Evolutionary conservation across 306 rosid species (phyloP), one percentile per base, ranked within the genome.

Genomic region (Gastrolobium villosum): DNA sequence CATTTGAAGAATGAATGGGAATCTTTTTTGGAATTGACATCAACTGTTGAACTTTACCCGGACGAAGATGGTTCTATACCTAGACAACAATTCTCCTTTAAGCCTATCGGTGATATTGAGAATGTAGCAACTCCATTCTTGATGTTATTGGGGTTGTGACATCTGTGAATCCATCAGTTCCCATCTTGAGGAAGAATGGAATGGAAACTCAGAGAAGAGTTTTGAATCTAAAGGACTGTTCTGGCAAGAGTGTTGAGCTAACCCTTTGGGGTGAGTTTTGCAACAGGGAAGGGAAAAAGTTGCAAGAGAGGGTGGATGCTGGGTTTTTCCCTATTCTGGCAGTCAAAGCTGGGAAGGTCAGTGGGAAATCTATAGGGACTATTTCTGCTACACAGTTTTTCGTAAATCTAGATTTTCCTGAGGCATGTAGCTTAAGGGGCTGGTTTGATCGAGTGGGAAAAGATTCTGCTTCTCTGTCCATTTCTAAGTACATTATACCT

Each of bases 191-290:
- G 73, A 93, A 93, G 88, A 93, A 90, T 68, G 94, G 96, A 45
- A 90, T 86, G 91, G 96, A 93, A 86, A 93, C 93, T 52, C 93
- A 84, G 70, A 86, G 92, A 87, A 87, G 96, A 80, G 72, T 79
- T 83, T 73, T 91, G 82, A 85, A 82, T 79, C 80, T 93, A 32
- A 89, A 89, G 81, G 98, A 93, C 74, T 30, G 82, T 76, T 88
- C 94, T 20, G 93, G 90, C 20, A 89, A 68, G 76, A 90, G 89
- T 59, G 81, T 93, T 65, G 94, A 93, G 85, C 75, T 90, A 28
- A 90, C 94, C 61, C 88, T 93, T 32, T 90, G 98, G 96, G 97
- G 96, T 46, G 96, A 93, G 26, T 84, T 90, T 62, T 93, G 96
- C 87, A 89, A 93, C 49, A 87, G 86, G 82, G 97, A 93, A 86